Evolutionary conservation across 2,329 filamentous ascomycete species (phyloP).

Genomic region (Ceratocystis diversiconidia): DNA sequence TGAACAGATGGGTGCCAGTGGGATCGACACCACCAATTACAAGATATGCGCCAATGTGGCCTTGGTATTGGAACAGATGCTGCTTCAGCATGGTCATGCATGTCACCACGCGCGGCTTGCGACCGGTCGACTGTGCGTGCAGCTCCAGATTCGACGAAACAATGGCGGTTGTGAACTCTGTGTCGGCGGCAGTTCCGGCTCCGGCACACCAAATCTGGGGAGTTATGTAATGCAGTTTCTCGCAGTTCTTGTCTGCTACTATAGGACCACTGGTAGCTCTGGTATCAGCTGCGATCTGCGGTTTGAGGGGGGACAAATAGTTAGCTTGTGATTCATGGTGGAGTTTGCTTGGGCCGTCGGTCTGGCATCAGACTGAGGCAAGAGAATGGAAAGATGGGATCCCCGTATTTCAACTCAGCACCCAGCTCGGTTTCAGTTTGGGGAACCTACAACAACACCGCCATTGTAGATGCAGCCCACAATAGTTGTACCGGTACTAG

Average conservation of each 20-base stretch:
- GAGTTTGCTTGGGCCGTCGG: not conserved
- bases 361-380: not conserved
- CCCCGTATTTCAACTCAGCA: not conserved
- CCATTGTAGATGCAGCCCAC: conserved; percentile 94
- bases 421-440: conserved; percentile 7
- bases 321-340: conserved; percentile 7
- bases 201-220: conserved; percentile 99
- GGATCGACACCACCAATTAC: conserved; percentile 95
- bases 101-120: conserved; percentile 91
- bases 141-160: conserved; percentile 98
- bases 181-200: conserved; percentile 93
- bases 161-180: conserved; percentile 95
- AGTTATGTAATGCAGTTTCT: conserved; percentile 98
- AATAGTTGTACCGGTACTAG: conserved; percentile 96
- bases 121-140: conserved; percentile 88
- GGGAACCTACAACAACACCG: conserved; percentile 67
- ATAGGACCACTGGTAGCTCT: conserved; percentile 94
- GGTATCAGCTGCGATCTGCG: conserved; percentile 89
- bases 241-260: conserved; percentile 99
- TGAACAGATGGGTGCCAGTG: conserved; percentile 89
- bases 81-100: conserved; percentile 99
- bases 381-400: not conserved
- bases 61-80: conserved; percentile 96
- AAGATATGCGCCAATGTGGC: conserved; percentile 93
- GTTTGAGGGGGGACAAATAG: conserved; percentile 35